A percentile compares a stretch with the other conserved stretches of the same genome.
These are phyloP conservation scores for Cryphonectria nitschkei DNA, from an alignment of 2,329 filamentous ascomycete species.

Conservation along the genomic window DNA sequence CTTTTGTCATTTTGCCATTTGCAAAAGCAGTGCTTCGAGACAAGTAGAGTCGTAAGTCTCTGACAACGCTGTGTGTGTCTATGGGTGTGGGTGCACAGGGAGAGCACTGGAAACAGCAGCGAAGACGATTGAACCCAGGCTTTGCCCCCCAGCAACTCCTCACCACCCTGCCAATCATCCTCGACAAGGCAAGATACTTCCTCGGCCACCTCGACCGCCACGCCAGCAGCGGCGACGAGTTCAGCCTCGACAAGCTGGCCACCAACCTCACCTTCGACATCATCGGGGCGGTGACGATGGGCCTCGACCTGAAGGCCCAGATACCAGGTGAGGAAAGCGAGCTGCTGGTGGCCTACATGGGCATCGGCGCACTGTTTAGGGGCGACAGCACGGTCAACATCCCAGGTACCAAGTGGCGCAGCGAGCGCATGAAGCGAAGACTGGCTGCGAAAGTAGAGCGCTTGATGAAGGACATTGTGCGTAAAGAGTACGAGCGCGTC, in stretches of 20 bases:
- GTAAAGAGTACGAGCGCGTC: conserved; percentile 17
- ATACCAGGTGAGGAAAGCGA: conserved; percentile 22
- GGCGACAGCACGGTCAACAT: background rate
- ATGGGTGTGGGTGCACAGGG: conserved; percentile 22
- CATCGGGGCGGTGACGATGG: conserved; percentile 33
- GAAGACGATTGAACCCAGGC: conserved; percentile 43
- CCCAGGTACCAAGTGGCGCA: background rate
- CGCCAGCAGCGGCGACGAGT: conserved; percentile 34
- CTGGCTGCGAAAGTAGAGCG: conserved; percentile 20
- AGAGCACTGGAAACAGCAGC: conserved; percentile 39
- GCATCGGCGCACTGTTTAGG: conserved; percentile 9
- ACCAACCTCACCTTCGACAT: conserved; percentile 45
- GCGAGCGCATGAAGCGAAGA: conserved; percentile 11
- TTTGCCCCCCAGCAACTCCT: conserved; percentile 46
- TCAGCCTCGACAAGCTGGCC: conserved; percentile 37
- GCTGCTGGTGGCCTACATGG: conserved; percentile 20
- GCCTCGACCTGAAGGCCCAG: conserved; percentile 22
- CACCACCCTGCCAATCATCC: conserved; percentile 40
- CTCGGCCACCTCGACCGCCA: conserved; percentile 38
- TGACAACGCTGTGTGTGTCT: background rate
- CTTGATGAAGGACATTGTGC: conserved; percentile 19
- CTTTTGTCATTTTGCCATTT: background rate
- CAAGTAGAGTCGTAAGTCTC: background rate
- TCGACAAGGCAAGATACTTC: conserved; percentile 41
- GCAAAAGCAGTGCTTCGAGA: too few species aligned